Percentiles rank a stretch among this genome's conserved stretches.
Conservation (phyloP, 2,329 filamentous ascomycete species). For the Penicillium sp. region DNA sequence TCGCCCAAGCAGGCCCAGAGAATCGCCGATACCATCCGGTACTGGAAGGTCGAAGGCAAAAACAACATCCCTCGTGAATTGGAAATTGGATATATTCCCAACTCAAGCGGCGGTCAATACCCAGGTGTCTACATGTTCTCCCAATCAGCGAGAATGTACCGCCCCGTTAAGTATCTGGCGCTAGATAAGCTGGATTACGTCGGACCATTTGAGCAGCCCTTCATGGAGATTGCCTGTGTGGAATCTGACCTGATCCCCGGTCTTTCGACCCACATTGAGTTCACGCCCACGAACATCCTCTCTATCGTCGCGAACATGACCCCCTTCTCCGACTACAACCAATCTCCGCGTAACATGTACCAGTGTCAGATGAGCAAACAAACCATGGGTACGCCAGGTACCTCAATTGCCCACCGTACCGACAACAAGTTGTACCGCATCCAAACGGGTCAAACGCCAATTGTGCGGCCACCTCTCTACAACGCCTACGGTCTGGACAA, state of each 20-base stretch:
- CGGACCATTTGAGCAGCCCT: constrained; percentile 92
- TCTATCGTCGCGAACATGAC: constrained; percentile 99
- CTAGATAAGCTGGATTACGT: constrained; percentile 83
- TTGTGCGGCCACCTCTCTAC: constrained; percentile 87
- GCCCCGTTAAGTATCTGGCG: constrained; percentile 88
- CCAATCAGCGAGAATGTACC: constrained; percentile 77
- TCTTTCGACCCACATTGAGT: constrained; percentile 89
- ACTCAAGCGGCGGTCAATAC: constrained; percentile 88
- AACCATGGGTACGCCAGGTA: constrained; percentile 94
- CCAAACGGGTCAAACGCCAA: constrained; percentile 92
- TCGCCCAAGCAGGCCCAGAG: constrained; percentile 75
- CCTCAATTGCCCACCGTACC: constrained; percentile 78
- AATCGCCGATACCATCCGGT: constrained; percentile 81
- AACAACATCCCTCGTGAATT: constrained; percentile 78
- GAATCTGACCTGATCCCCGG: constrained; percentile 83
- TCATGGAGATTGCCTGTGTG: constrained; percentile 96
- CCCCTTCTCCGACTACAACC: constrained; percentile 97
- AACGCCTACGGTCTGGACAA: constrained; percentile 97
- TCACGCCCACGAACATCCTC: constrained; percentile 91
- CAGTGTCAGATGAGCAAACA: constrained; percentile 99
- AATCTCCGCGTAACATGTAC: constrained; percentile 98
- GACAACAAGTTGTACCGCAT: constrained; percentile 97
- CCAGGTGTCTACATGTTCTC: constrained; percentile 94
- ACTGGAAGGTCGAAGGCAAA: constrained; percentile 91
- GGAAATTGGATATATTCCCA: constrained; percentile 88